Evolutionary conservation across 192 early-diverging fungal species (phyloP).

Genomic region (Backusella tarrabulga): DNA sequence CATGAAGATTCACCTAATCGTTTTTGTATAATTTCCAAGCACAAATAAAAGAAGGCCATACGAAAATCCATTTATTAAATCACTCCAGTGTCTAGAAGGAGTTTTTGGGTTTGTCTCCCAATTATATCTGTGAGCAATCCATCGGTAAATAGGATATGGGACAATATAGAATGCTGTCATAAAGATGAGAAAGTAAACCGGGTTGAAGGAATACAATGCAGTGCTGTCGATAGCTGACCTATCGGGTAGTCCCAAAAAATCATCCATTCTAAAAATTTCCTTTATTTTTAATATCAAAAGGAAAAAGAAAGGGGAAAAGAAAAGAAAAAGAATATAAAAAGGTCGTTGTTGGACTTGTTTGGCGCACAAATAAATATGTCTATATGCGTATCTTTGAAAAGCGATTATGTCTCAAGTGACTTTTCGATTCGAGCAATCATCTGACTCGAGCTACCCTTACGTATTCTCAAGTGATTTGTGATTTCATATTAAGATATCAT

Average conservation of each 20-base stretch:
- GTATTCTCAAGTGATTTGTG: neutral
- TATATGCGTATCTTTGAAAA: neutral
- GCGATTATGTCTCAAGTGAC: neutral
- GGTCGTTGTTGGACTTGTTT: neutral
- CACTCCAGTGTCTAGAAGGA: conserved; percentile 62
- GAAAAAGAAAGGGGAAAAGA: neutral
- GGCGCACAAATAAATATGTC: neutral
- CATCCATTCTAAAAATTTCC: neutral
- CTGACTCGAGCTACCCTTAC: neutral
- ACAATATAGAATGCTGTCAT: conserved; percentile 51
- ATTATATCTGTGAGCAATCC: conserved; percentile 59
- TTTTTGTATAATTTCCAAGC: conserved; percentile 63
- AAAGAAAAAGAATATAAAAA: conserved; percentile 3
- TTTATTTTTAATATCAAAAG: neutral
- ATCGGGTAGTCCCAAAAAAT: conserved; percentile 5
- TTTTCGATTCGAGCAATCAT: neutral
- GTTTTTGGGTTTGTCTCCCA: conserved; percentile 68
- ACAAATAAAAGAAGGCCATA: conserved; percentile 71
- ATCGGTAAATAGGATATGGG: conserved; percentile 53
- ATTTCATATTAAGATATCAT: too few species aligned
- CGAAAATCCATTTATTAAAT: conserved; percentile 52
- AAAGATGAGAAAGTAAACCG: conserved; percentile 50
- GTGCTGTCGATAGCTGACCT: conserved; percentile 8
- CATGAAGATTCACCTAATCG: conserved; percentile 18
- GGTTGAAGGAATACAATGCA: conserved; percentile 44